A percentile compares a stretch with the other conserved stretches of the same genome.
phyloP scores from a whole-genome alignment of 2,329 filamentous ascomycete genomes.

The Thermothelomyces thermophilus region DNA sequence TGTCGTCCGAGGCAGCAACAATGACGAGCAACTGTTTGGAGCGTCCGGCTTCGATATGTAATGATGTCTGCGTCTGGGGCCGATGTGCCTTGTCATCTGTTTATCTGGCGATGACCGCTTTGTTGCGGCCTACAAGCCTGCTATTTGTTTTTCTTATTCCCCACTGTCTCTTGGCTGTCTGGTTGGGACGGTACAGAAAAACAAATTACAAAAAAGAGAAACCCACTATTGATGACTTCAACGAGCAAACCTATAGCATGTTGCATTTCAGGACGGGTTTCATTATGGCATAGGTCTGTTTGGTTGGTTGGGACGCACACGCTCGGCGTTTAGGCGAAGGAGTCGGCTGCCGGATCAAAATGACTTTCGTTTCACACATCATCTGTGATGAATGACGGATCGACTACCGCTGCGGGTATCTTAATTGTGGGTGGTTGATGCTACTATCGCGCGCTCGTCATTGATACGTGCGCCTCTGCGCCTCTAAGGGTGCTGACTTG shows the following conservation, averaged over 20 bases:
- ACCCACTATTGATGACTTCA: slow-evolving; percentile 18
- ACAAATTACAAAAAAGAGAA: slow-evolving; percentile 15
- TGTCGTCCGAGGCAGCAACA: slow-evolving; percentile 48
- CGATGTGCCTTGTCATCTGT: background rate
- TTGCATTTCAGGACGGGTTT: slow-evolving; percentile 25
- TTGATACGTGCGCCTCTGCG: background rate
- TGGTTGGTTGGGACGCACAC: slow-evolving; percentile 18
- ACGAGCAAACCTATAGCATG: slow-evolving; percentile 24
- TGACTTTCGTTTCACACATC: slow-evolving; percentile 6
- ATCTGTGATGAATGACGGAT: slow-evolving; percentile 17
- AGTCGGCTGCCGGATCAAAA: slow-evolving; percentile 7
- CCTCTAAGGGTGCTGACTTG: background rate
- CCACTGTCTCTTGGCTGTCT: slow-evolving; percentile 6
- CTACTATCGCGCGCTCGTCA: background rate
- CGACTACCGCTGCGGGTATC: background rate
- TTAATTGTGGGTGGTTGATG: background rate
- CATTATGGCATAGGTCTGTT: slow-evolving; percentile 20
- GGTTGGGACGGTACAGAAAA: slow-evolving; percentile 16
- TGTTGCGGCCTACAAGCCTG: slow-evolving; percentile 4
- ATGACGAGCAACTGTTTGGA: slow-evolving; percentile 59
- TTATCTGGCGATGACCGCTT: slow-evolving; percentile 3
- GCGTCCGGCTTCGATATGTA: slow-evolving; percentile 58
- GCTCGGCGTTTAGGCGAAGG: slow-evolving; percentile 20
- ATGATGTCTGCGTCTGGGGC: slow-evolving; percentile 23
- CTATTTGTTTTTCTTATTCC: slow-evolving; percentile 1